A percentile compares a stretch with the other conserved stretches of the same genome.
phyloP scores from a whole-genome alignment of 2,329 filamentous ascomycete species.

The Neophaeococcomyces aloes region DNA sequence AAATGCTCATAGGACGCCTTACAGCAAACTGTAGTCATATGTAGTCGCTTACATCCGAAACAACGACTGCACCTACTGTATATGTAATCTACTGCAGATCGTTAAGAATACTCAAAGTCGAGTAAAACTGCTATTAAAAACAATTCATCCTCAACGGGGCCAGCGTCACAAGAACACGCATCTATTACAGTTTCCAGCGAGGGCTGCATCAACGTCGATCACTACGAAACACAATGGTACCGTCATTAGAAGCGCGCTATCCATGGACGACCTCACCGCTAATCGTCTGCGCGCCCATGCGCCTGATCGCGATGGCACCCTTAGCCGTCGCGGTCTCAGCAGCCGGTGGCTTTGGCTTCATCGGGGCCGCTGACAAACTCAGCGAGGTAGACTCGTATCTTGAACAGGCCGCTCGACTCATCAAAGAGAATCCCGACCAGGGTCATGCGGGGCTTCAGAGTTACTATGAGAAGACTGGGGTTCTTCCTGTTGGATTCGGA shows the following conservation, averaged over 20 bases:
- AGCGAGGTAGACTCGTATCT: slow-evolving; percentile 25
- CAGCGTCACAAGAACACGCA: no score
- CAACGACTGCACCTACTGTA: no score
- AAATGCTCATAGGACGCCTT: no score
- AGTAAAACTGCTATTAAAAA: no score
- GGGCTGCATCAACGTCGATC: slow-evolving; percentile 7
- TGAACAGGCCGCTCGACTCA: slow-evolving; percentile 21
- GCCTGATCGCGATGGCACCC: slow-evolving; percentile 45
- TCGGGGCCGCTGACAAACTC: slow-evolving; percentile 46
- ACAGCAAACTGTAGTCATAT: no score
- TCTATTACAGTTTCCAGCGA: no score
- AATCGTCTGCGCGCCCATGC: slow-evolving; percentile 58
- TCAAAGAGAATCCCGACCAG: no score
- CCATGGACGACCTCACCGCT: slow-evolving; percentile 51
- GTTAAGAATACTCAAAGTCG: no score
- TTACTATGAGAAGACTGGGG: slow-evolving; percentile 10
- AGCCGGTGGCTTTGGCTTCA: slow-evolving; percentile 46
- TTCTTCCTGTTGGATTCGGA: slow-evolving; percentile 32
- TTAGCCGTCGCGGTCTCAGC: slow-evolving; percentile 52
- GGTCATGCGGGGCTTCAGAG: slow-evolving; percentile 8
- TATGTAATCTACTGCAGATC: no score
- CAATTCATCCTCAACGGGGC: no score
- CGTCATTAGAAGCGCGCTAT: slow-evolving; percentile 32
- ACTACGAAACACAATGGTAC: slow-evolving; percentile 13
- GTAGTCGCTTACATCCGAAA: no score